These are phyloP conservation scores for Diaporthe vexans DNA, from an alignment of 2,329 filamentous ascomycete species.

Conservation along the genomic window DNA sequence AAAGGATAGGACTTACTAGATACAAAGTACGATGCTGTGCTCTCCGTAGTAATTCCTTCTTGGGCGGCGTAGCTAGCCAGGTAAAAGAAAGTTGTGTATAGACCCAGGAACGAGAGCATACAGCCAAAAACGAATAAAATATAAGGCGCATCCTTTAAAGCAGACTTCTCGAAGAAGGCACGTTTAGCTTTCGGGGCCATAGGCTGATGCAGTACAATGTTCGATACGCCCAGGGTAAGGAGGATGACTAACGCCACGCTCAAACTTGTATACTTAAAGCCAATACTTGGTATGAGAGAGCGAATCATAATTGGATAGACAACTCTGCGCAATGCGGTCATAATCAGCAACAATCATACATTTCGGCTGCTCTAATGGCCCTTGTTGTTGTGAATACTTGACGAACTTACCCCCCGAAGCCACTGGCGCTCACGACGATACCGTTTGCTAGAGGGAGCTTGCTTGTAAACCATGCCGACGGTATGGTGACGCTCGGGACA, in stretches of 20 bases:
- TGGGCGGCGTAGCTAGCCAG: conserved; percentile 39
- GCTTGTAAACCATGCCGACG: conserved; percentile 57
- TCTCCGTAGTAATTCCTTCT: conserved; percentile 19
- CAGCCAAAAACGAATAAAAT: conserved; percentile 42
- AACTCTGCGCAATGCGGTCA: conserved; percentile 1
- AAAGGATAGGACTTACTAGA: conserved; percentile 29
- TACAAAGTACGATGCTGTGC: conserved; percentile 50
- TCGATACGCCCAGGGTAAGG: conserved; percentile 38
- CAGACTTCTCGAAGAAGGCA: conserved; percentile 38
- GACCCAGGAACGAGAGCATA: conserved; percentile 41
- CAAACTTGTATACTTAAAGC: conserved; percentile 37
- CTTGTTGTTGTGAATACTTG: background rate
- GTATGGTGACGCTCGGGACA: conserved; percentile 53
- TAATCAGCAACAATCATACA: background rate
- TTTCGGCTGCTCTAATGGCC: background rate
- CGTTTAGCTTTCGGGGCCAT: conserved; percentile 23
- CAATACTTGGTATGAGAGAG: conserved; percentile 34
- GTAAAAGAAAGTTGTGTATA: conserved; percentile 44
- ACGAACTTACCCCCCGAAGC: conserved; percentile 38
- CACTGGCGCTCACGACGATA: conserved; percentile 46
- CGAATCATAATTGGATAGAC: conserved; percentile 41
- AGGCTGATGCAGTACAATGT: conserved; percentile 35
- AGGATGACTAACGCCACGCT: conserved; percentile 36
- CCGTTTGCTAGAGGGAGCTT: conserved; percentile 51
- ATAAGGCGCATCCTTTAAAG: conserved; percentile 40